Evolutionary conservation across 345 rosid species (phyloP).

Genomic region (Salix viminalis): DNA sequence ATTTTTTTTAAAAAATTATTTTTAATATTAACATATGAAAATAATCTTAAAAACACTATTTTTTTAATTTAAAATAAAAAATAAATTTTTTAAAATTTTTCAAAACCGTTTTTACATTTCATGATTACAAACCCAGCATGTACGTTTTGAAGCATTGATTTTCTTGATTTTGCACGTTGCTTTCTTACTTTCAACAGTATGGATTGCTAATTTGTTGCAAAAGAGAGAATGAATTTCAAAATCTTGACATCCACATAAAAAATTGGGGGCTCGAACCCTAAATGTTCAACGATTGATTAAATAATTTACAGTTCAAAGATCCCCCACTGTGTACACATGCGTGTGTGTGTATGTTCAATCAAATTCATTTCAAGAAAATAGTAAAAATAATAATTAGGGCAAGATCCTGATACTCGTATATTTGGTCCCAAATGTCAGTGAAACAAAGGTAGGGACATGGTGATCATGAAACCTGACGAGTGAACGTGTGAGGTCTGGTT

Average conservation of each 20-base stretch:
- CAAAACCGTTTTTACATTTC: background rate
- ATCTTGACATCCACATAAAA: background rate
- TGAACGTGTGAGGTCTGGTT: conserved; percentile 18
- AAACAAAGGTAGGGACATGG: conserved; percentile 1
- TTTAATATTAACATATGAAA: too few species aligned
- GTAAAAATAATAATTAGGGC: background rate
- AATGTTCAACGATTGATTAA: background rate
- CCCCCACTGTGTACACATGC: background rate
- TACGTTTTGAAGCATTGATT: background rate
- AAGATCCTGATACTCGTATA: conserved; percentile 7
- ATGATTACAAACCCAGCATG: background rate
- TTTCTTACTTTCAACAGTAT: background rate
- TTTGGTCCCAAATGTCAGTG: background rate
- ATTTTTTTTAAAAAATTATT: too few species aligned
- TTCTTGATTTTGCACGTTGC: background rate
- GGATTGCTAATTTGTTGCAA: background rate
- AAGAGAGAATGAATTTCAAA: background rate
- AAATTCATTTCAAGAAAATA: background rate
- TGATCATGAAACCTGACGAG: conserved; percentile 3
- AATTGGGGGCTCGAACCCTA: background rate
- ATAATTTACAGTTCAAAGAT: background rate
- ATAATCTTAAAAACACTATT: too few species aligned
- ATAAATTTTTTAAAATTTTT: too few species aligned
- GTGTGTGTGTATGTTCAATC: background rate
- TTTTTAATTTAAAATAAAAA: too few species aligned